Evolutionary conservation across 208 protist genomes (phyloP).

Genomic region (Cochliopodium minus): DNA sequence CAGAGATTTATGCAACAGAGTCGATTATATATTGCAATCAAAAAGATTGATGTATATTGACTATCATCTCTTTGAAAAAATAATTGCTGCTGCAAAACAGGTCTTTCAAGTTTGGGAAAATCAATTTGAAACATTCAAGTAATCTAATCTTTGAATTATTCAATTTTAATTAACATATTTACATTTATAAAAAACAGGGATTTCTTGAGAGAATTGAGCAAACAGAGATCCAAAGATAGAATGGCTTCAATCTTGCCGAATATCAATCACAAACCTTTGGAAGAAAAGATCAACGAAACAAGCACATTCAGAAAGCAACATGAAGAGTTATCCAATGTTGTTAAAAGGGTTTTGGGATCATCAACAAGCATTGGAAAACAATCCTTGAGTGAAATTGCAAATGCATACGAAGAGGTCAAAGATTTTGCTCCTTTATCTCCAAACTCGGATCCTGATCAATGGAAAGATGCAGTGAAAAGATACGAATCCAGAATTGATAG

Average conservation of each 20-base stretch:
- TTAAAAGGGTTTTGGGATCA: slow-evolving; percentile 30
- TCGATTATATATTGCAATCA: slow-evolving; percentile 24
- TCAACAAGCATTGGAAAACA: neutral
- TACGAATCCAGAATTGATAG: slow-evolving; percentile 43
- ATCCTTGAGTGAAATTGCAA: slow-evolving; percentile 36
- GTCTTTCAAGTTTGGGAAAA: too few species aligned
- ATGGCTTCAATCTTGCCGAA: too few species aligned
- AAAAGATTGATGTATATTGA: slow-evolving; percentile 27
- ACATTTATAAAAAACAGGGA: too few species aligned
- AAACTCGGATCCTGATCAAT: slow-evolving; percentile 30
- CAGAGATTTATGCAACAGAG: slow-evolving; percentile 26
- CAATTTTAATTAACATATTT: too few species aligned
- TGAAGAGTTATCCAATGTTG: slow-evolving; percentile 37
- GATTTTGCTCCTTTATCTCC: slow-evolving; percentile 25
- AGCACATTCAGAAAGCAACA: slow-evolving; percentile 48
- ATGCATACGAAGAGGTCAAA: slow-evolving; percentile 36
- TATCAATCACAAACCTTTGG: slow-evolving; percentile 24
- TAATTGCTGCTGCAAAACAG: too few species aligned
- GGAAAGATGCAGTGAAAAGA: slow-evolving; percentile 23
- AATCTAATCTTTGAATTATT: too few species aligned
- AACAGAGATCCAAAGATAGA: too few species aligned
- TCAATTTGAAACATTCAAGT: too few species aligned
- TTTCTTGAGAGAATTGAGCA: too few species aligned
- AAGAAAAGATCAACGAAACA: too few species aligned
- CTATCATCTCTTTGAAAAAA: slow-evolving; percentile 39